These are phyloP conservation scores for Calonectria pteridis DNA, from an alignment of 2,329 filamentous ascomycete species.

Conservation along the genomic window DNA sequence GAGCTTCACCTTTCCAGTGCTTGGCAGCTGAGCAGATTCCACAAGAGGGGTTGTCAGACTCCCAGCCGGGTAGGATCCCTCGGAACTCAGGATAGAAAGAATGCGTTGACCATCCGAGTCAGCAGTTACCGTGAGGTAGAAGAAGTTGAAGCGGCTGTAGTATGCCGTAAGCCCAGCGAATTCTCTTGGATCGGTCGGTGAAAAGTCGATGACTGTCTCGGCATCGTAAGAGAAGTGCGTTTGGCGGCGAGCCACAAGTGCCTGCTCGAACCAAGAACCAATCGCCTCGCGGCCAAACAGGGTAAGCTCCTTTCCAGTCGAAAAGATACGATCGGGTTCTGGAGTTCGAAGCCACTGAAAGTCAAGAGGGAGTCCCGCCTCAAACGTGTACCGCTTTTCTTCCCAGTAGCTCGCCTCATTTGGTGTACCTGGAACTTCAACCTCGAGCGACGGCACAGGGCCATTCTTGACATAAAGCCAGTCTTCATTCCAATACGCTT, in stretches of 20 bases:
- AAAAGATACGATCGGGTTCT: slow-evolving; percentile 66
- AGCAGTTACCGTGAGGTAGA: slow-evolving; percentile 71
- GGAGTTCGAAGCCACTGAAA: slow-evolving; percentile 71
- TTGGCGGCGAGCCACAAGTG: slow-evolving; percentile 66
- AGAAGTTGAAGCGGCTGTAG: slow-evolving; percentile 75
- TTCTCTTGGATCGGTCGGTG: slow-evolving; percentile 68
- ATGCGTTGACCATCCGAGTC: slow-evolving; percentile 68
- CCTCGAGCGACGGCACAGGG: slow-evolving; percentile 64
- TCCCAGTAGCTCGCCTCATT: slow-evolving; percentile 65
- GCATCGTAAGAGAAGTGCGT: slow-evolving; percentile 73
- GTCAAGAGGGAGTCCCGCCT: slow-evolving; percentile 59
- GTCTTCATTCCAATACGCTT: slow-evolving; percentile 71
- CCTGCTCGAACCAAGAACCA: slow-evolving; percentile 71
- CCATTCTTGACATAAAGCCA: slow-evolving; percentile 74
- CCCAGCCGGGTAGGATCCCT: slow-evolving; percentile 67
- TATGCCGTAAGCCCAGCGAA: slow-evolving; percentile 72
- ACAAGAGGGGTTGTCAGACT: slow-evolving; percentile 58
- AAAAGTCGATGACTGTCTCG: slow-evolving; percentile 66
- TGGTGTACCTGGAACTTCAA: slow-evolving; percentile 61
- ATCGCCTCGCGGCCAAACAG: slow-evolving; percentile 65
- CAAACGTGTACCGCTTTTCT: slow-evolving; percentile 61
- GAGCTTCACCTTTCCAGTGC: slow-evolving; percentile 66
- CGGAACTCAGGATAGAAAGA: slow-evolving; percentile 67
- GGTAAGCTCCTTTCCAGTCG: slow-evolving; percentile 53
- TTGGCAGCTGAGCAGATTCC: slow-evolving; percentile 62